A percentile compares a stretch with the other conserved stretches of the same genome.
These are phyloP conservation scores for Hibiscus tridactylites DNA, from an alignment of 345 rosid species.

Conservation along the genomic window DNA sequence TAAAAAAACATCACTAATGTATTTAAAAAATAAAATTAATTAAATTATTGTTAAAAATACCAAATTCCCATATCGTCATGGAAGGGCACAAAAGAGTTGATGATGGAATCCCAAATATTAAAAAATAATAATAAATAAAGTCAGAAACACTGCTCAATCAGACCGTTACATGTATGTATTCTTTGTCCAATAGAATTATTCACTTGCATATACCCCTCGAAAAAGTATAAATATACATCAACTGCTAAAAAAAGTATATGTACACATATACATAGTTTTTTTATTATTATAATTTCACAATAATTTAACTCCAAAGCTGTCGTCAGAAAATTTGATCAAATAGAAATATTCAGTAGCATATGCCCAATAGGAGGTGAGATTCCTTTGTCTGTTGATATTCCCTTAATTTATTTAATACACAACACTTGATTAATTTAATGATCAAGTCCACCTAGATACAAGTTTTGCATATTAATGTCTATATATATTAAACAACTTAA, in stretches of 20 bases:
- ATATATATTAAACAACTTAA: too few relatives aligned
- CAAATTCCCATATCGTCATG: too few relatives aligned
- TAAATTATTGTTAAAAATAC: too few relatives aligned
- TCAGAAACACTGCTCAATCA: conserved; percentile 14
- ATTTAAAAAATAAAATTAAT: too few relatives aligned
- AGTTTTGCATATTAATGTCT: too few relatives aligned
- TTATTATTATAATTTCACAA: not conserved
- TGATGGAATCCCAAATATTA: too few relatives aligned
- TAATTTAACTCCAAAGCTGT: not conserved
- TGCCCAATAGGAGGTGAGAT: conserved; percentile 11
- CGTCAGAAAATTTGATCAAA: not conserved
- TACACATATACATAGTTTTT: not conserved
- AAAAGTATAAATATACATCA: not conserved
- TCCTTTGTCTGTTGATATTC: conserved; percentile 10
- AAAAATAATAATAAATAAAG: conserved; percentile 8
- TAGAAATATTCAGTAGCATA: conserved; percentile 14
- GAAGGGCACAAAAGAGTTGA: too few relatives aligned
- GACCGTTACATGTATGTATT: not conserved
- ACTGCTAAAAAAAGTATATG: not conserved
- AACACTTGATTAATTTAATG: not conserved
- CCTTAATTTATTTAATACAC: not conserved
- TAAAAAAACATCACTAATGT: too few relatives aligned
- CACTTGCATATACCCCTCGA: too few relatives aligned
- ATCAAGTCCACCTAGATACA: too few relatives aligned
- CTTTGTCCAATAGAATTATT: too few relatives aligned